These are phyloP conservation scores for Sextonia rubra DNA, from an alignment of 164 flowering plant genomes.

Conservation along the genomic window DNA sequence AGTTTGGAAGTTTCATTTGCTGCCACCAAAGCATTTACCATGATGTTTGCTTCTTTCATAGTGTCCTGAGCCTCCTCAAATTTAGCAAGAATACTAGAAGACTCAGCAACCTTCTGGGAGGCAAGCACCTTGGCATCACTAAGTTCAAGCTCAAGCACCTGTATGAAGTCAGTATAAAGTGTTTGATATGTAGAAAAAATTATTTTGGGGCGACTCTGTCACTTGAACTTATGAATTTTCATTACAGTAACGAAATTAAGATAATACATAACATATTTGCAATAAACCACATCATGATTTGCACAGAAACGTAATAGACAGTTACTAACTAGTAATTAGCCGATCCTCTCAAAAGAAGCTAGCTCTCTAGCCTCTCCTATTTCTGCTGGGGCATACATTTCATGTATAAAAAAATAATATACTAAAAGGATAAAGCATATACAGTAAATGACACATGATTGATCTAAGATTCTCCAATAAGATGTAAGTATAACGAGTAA, in stretches of 20 bases:
- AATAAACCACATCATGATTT: background rate
- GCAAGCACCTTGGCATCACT: conserved; percentile 52
- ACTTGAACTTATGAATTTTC: background rate
- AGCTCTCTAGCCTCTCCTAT: background rate
- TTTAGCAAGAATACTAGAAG: conserved; percentile 56
- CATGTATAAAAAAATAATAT: too few relatives aligned
- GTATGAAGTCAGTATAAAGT: conserved; percentile 7
- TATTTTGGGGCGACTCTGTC: background rate
- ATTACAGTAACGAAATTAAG: background rate
- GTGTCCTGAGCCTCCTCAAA: conserved; percentile 81
- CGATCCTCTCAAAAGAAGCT: background rate
- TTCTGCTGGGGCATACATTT: too few relatives aligned
- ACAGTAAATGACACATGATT: too few relatives aligned
- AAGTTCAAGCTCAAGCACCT: conserved; percentile 62
- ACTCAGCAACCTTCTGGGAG: conserved; percentile 63
- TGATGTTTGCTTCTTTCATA: conserved; percentile 72
- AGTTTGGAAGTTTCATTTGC: conserved; percentile 71
- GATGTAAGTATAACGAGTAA: background rate
- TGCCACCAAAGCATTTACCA: conserved; percentile 67
- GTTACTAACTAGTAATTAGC: background rate
- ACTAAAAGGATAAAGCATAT: too few relatives aligned
- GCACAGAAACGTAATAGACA: background rate
- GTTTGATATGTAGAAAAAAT: background rate
- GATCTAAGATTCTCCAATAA: background rate
- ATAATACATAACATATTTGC: too few relatives aligned